A percentile compares a stretch with the other conserved stretches of the same genome.
Evolutionary conservation across 1,284 basidiomycete genomes (phyloP).

Genomic region (Trichosporon ovoides): DNA sequence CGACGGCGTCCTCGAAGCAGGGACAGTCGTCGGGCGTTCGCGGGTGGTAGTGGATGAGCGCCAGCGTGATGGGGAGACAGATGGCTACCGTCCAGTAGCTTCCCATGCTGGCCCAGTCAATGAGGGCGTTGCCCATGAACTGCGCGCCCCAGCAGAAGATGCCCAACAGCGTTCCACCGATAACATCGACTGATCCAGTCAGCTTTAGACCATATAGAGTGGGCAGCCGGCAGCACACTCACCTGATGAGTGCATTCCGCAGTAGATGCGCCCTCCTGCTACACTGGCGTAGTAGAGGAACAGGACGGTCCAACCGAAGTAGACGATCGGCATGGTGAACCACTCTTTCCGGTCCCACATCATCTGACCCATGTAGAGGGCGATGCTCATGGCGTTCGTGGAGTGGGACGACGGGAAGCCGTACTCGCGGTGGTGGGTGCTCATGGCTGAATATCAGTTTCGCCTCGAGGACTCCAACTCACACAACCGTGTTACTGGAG

Average conservation of each 20-base stretch:
- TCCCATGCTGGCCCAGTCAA: constrained; percentile 52
- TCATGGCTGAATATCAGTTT: constrained; percentile 58
- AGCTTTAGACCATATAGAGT: too few relatives aligned
- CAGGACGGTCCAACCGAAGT: constrained; percentile 48
- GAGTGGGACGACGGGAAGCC: constrained; percentile 94
- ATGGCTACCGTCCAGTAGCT: constrained; percentile 63
- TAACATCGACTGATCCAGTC: constrained; percentile 58
- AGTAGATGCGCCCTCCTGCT: constrained; percentile 83
- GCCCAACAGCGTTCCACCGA: constrained; percentile 63
- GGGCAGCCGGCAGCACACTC: constrained; percentile 4
- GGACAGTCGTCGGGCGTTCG: constrained; percentile 94
- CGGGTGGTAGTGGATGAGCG: constrained; percentile 80
- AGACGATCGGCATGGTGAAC: constrained; percentile 17
- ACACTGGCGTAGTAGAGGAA: constrained; percentile 67
- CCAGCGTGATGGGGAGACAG: constrained; percentile 60
- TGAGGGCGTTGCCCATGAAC: constrained; percentile 38
- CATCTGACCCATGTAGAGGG: constrained; percentile 59
- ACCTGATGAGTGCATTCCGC: constrained; percentile 72
- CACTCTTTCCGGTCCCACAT: constrained; percentile 26
- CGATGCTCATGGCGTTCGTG: constrained; percentile 83
- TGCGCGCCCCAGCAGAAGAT: constrained; percentile 60
- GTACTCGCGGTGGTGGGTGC: constrained; percentile 62
- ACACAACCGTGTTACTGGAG: constrained; percentile 75
- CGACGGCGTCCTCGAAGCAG: constrained; percentile 96
- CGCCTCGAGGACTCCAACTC: constrained; percentile 21